These are phyloP conservation scores for Trichoderma aggressivum DNA, from an alignment of 2,329 filamentous ascomycete species.

Conservation along the genomic window DNA sequence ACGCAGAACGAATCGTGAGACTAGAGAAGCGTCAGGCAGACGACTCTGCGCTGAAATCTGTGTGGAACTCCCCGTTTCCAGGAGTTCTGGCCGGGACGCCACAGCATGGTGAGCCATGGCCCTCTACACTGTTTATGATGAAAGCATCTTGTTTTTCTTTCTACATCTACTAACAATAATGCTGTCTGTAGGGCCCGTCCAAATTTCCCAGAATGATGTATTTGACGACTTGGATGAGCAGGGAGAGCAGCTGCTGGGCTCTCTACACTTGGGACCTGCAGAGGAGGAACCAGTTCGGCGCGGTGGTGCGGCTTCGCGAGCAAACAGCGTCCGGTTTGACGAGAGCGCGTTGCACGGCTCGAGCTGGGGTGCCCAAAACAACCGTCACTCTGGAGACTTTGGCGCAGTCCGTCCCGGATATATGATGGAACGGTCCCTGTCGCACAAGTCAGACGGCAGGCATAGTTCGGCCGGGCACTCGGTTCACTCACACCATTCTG, in stretches of 20 bases:
- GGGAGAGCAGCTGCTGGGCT: conserved; percentile 72
- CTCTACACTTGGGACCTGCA: conserved; percentile 73
- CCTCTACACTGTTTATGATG: not conserved
- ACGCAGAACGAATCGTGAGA: conserved; percentile 59
- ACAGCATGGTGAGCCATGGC: conserved; percentile 67
- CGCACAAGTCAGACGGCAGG: conserved; percentile 92
- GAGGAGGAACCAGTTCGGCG: conserved; percentile 84
- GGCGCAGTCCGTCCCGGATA: conserved; percentile 74
- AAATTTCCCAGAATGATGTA: conserved; percentile 75
- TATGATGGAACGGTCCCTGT: conserved; percentile 86
- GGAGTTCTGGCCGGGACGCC: conserved; percentile 76
- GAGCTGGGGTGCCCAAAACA: conserved; percentile 74
- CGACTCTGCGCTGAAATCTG: conserved; percentile 70
- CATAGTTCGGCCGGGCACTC: conserved; percentile 91
- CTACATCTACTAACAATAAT: conserved; percentile 5
- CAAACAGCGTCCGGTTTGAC: conserved; percentile 96
- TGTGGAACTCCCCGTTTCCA: conserved; percentile 95
- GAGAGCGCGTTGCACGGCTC: conserved; percentile 89
- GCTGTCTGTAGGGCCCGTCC: conserved; percentile 63
- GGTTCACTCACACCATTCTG: conserved; percentile 64
- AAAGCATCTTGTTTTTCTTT: not conserved
- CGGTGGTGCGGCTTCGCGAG: conserved; percentile 83
- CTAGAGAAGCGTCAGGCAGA: conserved; percentile 66
- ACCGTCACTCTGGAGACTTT: conserved; percentile 80
- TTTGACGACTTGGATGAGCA: conserved; percentile 92